A percentile compares a stretch with the other conserved stretches of the same genome.
Evolutionary conservation across 768 basidiomycete species (phyloP).

Genomic region (Sistotremastrum suecicum): DNA sequence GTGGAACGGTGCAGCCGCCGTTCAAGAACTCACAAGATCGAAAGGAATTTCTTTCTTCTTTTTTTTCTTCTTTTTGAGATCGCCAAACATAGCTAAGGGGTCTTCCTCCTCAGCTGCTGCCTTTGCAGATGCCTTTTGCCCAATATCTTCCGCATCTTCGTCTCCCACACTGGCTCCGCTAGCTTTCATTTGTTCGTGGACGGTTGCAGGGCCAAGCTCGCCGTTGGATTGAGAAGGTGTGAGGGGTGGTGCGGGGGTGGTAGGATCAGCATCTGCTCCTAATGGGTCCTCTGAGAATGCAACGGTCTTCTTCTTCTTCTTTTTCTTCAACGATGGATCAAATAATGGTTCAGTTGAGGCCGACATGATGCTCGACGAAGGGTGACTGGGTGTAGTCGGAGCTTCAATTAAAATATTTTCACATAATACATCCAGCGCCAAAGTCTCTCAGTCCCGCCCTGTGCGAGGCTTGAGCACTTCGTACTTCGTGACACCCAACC

Average conservation of each 20-base stretch:
- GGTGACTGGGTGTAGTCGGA: constrained; percentile 6
- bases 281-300: constrained; percentile 77
- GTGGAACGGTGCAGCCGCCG: background rate
- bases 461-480: background rate
- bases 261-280: constrained; percentile 71
- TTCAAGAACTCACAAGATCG: constrained; percentile 8
- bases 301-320: constrained; percentile 78
- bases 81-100: constrained; percentile 74
- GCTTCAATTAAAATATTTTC: constrained; percentile 2
- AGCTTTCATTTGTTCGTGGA: constrained; percentile 62
- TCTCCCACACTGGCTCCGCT: constrained; percentile 21
- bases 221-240: constrained; percentile 64
- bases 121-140: constrained; percentile 40
- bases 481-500: too few species aligned
- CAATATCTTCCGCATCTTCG: constrained; percentile 17
- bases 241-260: constrained; percentile 56
- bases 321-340: constrained; percentile 68
- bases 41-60: constrained; percentile 86
- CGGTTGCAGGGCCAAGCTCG: constrained; percentile 63
- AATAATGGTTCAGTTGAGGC: constrained; percentile 65
- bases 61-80: constrained; percentile 77
- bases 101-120: constrained; percentile 60
- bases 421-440: background rate
- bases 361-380: constrained; percentile 22
- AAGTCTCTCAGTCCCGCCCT: background rate